These are phyloP conservation scores for Pseudopithomyces maydicus DNA, from an alignment of 2,329 filamentous ascomycete genomes.

Conservation along the genomic window DNA sequence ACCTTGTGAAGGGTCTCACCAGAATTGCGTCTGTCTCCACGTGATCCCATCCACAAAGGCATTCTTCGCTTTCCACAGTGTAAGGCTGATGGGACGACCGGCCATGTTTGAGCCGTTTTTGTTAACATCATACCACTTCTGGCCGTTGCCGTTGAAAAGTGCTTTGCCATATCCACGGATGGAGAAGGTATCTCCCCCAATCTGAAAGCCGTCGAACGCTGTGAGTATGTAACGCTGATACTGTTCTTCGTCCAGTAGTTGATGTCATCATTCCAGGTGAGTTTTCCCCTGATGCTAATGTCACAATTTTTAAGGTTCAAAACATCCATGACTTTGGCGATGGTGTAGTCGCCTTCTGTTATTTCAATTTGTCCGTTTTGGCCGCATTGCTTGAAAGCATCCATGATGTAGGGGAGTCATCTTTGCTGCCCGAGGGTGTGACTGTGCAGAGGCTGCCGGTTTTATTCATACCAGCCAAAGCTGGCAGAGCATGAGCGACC, in stretches of 20 bases:
- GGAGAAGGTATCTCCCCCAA: constrained; percentile 31
- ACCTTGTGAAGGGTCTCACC: constrained; percentile 31
- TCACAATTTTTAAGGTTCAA: constrained; percentile 31
- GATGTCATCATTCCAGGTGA: constrained; percentile 34
- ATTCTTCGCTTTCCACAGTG: constrained; percentile 54
- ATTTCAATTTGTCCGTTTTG: constrained; percentile 33
- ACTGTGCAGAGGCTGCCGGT: constrained; percentile 30
- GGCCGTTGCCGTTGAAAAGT: constrained; percentile 35
- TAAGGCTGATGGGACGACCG: constrained; percentile 53
- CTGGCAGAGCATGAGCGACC: constrained; percentile 11
- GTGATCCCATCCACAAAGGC: constrained; percentile 51
- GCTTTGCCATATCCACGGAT: constrained; percentile 29
- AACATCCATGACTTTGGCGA: constrained; percentile 35
- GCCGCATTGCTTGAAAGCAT: constrained; percentile 35
- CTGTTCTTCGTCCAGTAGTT: constrained; percentile 31
- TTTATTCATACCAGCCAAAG: constrained; percentile 27
- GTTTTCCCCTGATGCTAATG: constrained; percentile 30
- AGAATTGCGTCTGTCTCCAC: constrained; percentile 56
- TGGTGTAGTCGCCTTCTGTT: constrained; percentile 27
- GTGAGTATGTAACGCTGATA: constrained; percentile 28
- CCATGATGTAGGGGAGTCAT: constrained; percentile 31
- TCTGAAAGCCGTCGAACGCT: constrained; percentile 27
- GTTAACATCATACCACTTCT: constrained; percentile 48
- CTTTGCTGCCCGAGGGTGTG: constrained; percentile 25
- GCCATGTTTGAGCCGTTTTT: constrained; percentile 48